phyloP scores from a whole-genome alignment of 768 basidiomycete genomes.

The Phanerochaete sordida region DNA sequence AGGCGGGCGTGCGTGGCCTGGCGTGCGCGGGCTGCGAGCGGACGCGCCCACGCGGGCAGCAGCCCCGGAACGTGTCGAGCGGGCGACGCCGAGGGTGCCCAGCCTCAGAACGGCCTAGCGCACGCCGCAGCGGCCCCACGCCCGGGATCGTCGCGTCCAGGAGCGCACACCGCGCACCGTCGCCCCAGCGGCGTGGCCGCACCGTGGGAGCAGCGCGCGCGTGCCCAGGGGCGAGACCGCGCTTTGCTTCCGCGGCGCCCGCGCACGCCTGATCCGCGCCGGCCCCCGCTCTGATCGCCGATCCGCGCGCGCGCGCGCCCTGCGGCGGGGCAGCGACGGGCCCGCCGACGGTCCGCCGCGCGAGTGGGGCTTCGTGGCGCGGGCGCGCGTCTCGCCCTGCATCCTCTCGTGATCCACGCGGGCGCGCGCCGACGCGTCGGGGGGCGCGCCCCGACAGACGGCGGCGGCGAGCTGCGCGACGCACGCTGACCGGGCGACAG shows the following conservation, averaged over 20 bases:
- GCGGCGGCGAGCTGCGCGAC: too few relatives aligned
- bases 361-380: too few relatives aligned
- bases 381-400: too few relatives aligned
- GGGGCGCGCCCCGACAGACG: neutral
- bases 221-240: neutral
- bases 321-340: constrained; percentile 4
- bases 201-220: neutral
- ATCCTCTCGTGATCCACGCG: neutral
- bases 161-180: neutral
- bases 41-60: neutral
- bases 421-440: neutral
- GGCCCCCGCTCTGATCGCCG: neutral
- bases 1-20: too few relatives aligned
- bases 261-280: neutral
- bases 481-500: too few relatives aligned
- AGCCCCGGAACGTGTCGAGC: neutral
- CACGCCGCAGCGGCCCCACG: too few relatives aligned
- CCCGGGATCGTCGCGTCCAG: neutral
- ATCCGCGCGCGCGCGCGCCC: neutral
- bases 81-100: neutral
- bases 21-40: too few relatives aligned
- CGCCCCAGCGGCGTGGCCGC: neutral
- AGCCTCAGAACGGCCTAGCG: too few relatives aligned
- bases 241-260: neutral
- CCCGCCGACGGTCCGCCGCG: neutral